A percentile compares a stretch with the other conserved stretches of the same genome.
These are phyloP conservation scores for Debaryomyces nepalensis DNA, from an alignment of 1,139 yeast species.

Conservation along the genomic window DNA sequence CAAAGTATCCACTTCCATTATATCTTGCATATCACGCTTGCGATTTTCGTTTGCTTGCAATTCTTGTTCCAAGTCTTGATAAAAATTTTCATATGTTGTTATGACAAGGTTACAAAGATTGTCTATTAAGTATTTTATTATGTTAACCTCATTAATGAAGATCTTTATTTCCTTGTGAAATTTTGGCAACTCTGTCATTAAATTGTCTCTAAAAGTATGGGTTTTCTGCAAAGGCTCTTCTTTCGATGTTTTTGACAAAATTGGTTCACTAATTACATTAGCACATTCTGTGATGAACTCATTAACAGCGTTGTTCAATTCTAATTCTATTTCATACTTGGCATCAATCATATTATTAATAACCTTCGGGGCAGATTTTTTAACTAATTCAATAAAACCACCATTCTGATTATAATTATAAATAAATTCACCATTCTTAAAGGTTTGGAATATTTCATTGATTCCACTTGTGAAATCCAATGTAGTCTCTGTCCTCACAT, in stretches of 20 bases:
- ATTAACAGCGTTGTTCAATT: slow-evolving; percentile 71
- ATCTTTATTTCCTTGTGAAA: slow-evolving; percentile 54
- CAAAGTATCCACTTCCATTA: slow-evolving; percentile 64
- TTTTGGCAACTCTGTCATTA: slow-evolving; percentile 58
- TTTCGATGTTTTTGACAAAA: slow-evolving; percentile 28
- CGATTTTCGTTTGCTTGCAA: slow-evolving; percentile 19
- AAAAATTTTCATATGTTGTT: slow-evolving; percentile 39
- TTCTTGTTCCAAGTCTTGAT: slow-evolving; percentile 24
- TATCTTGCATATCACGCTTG: slow-evolving; percentile 31
- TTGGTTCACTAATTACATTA: slow-evolving; percentile 40
- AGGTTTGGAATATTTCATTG: slow-evolving; percentile 56
- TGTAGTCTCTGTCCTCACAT: slow-evolving; percentile 69
- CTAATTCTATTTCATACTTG: slow-evolving; percentile 72
- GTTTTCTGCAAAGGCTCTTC: slow-evolving; percentile 34
- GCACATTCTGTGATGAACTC: slow-evolving; percentile 55
- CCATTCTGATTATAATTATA: slow-evolving; percentile 35
- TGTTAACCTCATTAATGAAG: slow-evolving; percentile 45
- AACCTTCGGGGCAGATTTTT: slow-evolving; percentile 79
- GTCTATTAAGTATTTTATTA: slow-evolving; percentile 39
- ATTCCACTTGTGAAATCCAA: slow-evolving; percentile 80
- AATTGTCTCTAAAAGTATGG: slow-evolving; percentile 49
- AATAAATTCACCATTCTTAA: slow-evolving; percentile 42
- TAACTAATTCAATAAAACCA: slow-evolving; percentile 62
- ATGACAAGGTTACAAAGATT: slow-evolving; percentile 35
- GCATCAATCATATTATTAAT: slow-evolving; percentile 88